These are phyloP conservation scores for Rhynchosporium graminicola DNA, from an alignment of 2,329 filamentous ascomycete species.

Conservation along the genomic window DNA sequence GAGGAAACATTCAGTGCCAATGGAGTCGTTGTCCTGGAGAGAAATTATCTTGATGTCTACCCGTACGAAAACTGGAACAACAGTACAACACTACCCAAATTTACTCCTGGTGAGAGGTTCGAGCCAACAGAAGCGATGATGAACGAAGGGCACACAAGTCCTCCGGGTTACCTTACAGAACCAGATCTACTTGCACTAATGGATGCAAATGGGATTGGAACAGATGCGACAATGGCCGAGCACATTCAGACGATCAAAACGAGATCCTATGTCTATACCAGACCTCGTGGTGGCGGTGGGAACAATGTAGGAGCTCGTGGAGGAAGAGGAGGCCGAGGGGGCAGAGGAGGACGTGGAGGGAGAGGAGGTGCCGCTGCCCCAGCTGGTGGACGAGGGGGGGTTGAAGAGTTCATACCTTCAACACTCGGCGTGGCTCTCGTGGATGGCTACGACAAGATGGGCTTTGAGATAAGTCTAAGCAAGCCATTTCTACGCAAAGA, in stretches of 20 bases:
- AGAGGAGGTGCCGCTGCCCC: slow-evolving; percentile 41
- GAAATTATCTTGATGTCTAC: slow-evolving; percentile 95
- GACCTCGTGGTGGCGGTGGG: slow-evolving; percentile 47
- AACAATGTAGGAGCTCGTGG: slow-evolving; percentile 39
- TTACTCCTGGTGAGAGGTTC: slow-evolving; percentile 77
- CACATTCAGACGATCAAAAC: slow-evolving; percentile 96
- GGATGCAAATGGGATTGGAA: slow-evolving; percentile 98
- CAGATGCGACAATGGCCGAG: slow-evolving; percentile 98
- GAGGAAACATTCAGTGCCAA: slow-evolving; percentile 79
- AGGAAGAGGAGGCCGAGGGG: slow-evolving; percentile 43
- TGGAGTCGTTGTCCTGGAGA: slow-evolving; percentile 80
- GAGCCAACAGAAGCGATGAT: slow-evolving; percentile 87
- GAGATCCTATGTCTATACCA: slow-evolving; percentile 77
- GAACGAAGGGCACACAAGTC: slow-evolving; percentile 83
- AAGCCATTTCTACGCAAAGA: slow-evolving; percentile 97
- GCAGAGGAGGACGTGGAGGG: slow-evolving; percentile 40
- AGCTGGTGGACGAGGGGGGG: slow-evolving; percentile 42
- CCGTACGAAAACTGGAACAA: slow-evolving; percentile 96
- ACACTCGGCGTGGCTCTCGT: slow-evolving; percentile 89
- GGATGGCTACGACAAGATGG: slow-evolving; percentile 92
- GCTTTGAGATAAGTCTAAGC: slow-evolving; percentile 86
- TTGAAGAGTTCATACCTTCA: slow-evolving; percentile 91
- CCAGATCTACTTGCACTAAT: slow-evolving; percentile 94
- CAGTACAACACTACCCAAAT: slow-evolving; percentile 77
- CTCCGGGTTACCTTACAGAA: slow-evolving; percentile 88